Conservation (phyloP, 192 early-diverging fungal genomes). For the Entrophospora sp. region DNA sequence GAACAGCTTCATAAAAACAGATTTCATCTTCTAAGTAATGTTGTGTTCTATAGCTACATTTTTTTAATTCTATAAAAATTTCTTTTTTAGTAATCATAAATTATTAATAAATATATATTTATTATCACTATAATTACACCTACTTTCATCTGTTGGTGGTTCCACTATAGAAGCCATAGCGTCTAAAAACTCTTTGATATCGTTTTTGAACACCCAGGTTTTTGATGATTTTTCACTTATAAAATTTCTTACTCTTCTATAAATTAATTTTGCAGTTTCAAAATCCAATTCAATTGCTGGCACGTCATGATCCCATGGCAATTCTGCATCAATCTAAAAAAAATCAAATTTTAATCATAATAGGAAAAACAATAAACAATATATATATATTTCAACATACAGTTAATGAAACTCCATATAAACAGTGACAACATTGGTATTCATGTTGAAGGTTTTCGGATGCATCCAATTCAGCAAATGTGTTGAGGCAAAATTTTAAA, state of each 20-base stretch:
- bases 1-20: conserved; percentile 4
- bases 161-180: not conserved
- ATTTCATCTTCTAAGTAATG: conserved; percentile 3
- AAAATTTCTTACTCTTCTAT: not conserved
- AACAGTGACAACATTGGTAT: conserved; percentile 60
- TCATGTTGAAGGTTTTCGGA: conserved; percentile 36
- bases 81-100: too few species aligned
- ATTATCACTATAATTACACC: too few species aligned
- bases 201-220: not conserved
- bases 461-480: conserved; percentile 29
- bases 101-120: too few species aligned
- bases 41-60: conserved; percentile 7
- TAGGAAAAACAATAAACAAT: too few species aligned
- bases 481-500: conserved; percentile 31
- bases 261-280: conserved; percentile 34
- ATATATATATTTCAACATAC: too few species aligned
- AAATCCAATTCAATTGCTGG: conserved; percentile 38
- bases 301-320: conserved; percentile 46
- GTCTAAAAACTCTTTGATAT: conserved; percentile 9
- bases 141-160: not conserved
- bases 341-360: not conserved
- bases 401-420: conserved; percentile 49
- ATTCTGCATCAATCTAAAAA: conserved; percentile 36
- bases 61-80: not conserved
- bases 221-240: not conserved